Percentiles rank a stretch among this genome's conserved stretches.
phyloP scores from a whole-genome alignment of 768 basidiomycete genomes.

The Xanthoconium purpureum region DNA sequence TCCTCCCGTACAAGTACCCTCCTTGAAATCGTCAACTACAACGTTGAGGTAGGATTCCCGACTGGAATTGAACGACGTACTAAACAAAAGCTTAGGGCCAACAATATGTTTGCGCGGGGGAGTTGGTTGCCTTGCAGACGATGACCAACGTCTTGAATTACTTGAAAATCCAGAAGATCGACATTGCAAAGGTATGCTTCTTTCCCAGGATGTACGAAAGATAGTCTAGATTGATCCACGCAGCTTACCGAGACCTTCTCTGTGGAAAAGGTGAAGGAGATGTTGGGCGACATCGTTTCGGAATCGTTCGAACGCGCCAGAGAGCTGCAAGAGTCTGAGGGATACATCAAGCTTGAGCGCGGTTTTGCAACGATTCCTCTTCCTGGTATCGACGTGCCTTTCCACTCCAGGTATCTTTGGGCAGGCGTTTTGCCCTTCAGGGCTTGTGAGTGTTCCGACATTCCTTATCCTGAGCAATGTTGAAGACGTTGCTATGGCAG shows the following conservation, averaged over 20 bases:
- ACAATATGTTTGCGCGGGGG: conserved; percentile 99
- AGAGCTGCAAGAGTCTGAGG: conserved; percentile 76
- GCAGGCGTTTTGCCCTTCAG: conserved; percentile 97
- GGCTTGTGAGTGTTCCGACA: conserved; percentile 63
- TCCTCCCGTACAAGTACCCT: conserved; percentile 71
- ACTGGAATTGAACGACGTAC: not conserved
- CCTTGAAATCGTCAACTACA: conserved; percentile 98
- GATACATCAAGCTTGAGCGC: conserved; percentile 91
- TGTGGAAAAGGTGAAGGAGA: conserved; percentile 93
- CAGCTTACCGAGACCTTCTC: conserved; percentile 86
- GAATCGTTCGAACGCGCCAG: conserved; percentile 73
- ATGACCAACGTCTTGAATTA: conserved; percentile 97
- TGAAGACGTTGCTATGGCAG: conserved; percentile 35
- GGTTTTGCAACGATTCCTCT: conserved; percentile 95
- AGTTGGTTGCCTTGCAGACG: conserved; percentile 87
- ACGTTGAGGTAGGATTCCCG: conserved; percentile 65
- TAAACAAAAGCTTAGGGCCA: conserved; percentile 62
- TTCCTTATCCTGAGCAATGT: not conserved
- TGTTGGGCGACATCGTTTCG: conserved; percentile 89
- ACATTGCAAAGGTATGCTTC: conserved; percentile 71
- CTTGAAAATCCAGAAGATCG: conserved; percentile 93
- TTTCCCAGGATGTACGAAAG: not conserved
- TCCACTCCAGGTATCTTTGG: conserved; percentile 99
- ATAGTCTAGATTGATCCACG: not conserved
- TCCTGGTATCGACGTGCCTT: conserved; percentile 97